Evolutionary conservation across 1,284 basidiomycete species (phyloP), one percentile per base, ranked within the genome.

Genomic region (Austroboletus novae-zelandiae): DNA sequence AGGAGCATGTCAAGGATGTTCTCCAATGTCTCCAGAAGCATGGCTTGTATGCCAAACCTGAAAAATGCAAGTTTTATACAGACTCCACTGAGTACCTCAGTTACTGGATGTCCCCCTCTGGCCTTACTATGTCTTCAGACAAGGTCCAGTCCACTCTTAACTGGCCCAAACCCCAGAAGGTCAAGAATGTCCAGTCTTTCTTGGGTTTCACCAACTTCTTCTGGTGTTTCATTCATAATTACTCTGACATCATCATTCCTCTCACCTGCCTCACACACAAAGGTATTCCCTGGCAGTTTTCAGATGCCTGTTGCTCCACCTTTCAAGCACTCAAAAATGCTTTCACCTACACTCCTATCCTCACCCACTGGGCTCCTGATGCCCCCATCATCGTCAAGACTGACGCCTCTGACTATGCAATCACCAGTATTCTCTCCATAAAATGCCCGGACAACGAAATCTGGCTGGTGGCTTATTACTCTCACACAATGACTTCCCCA

Each of bases 41-140:
- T 9, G 15, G 42, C 0, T 60, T 72, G 0, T 57, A 48, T 11
- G 6, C 43, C 14, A 69, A 71, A 30, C 32, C 52, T 0, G 52
- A 59, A 35, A 71, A 73, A 47, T 71, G 68, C 27, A 39, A 61
- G 15, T 73, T 66, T 43, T 43, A 60, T 20, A 15, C 41, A 0
- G 10, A 46, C 1, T 13, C 47, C 2, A 50, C 60, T 1, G 59
- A 69, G 3, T 76, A 69, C 58, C 59, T 76, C 0, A 48, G 50
- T 3, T 53, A 43, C 18, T 5, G 9, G 7, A 3, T 40, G 20
- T 2, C 27, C 11, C 5, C 30, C 3, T 1, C 36, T 1, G 20
- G 44, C 0, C 32, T 50, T 3, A 37, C 40, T 1, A 56, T 36
- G 43, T 34, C 34, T 11, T 1, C 6, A 2, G 23, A 44, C 5